Base-by-base conservation (phyloP, 371 early-diverging fungal genomes). In the Mucor sp. region DNA sequence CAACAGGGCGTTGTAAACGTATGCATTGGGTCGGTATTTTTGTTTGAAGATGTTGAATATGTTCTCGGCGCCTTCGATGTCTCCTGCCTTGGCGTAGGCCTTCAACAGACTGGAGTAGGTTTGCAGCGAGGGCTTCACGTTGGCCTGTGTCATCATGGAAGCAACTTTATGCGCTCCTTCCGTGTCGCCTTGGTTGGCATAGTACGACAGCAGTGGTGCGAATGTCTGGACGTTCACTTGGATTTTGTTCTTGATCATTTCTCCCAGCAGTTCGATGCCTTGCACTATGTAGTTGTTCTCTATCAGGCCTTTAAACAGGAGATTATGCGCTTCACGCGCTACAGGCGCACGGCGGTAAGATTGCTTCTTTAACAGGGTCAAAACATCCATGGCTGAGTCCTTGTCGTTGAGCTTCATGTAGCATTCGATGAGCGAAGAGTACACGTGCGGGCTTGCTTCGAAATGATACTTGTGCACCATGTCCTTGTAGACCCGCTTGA, bases 101-200 rank as follows among this genome's bases (percentile, higher is more conserved):
- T 84, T 74, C n/a, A 86, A 27, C n/a, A 83, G 62, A 15, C 67
- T 65, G 37, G 77, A 70, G 37, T 78, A 77, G 0, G 78, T 78
- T 12, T 66, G 50, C 4, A 59, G 39, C 23, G 72, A 69, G 8
- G 75, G 77, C 6, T 65, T 61, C 3, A 79, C 63, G 8, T 74
- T 57, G 27, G 70, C 58, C 19, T 72, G 58, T 0, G 35, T 23
- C 79, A 83, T 79, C 57, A 67, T 63, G 0, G 65, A 33, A 11
- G 78, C 62, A 0, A 81, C 64, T 43, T 61, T 65, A 21, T 66
- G 69, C 1, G 70, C 71, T 11, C 56, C 66, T 3, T 19, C 12
- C 4, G 73, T 63, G 25, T 80, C 74, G 11, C 79, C 81, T 14
- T 58, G 65, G 44, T 72, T 66, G 11, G 83, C 81, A 39, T 73